Base-by-base conservation (phyloP, 352 stramenopile species). In the Pythium phragmiticola region DNA sequence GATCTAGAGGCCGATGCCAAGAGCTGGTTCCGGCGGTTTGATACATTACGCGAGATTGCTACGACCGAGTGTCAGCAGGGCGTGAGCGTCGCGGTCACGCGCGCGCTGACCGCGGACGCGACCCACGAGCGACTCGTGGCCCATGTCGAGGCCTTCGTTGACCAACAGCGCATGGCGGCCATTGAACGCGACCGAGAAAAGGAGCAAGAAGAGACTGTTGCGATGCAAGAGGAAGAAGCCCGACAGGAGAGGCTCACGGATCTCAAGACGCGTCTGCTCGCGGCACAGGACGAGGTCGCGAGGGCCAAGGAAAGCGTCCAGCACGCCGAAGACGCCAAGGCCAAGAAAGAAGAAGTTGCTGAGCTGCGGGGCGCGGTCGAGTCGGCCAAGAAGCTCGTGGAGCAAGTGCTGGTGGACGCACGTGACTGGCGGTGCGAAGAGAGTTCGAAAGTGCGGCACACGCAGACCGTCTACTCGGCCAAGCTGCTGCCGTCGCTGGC, bases 281-380 rank as follows among this genome's bases (percentile, higher is more conserved):
- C 64, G 30, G 80, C 78, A 19, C 72, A 87, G 45, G 66, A 75
- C 8, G 65, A 72, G 13, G 71, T 89, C 9, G 19, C 57, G 2
- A 66, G 56, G 7, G 68, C 73, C 0, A 72, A 87, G 45, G 66
- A 74, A 2, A 59, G 68, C 0, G 53, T 93, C 8, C 67, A 78
- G 11, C 77, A 87, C 45, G 84, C 73, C 7, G 84, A 92, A 70
- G 81, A 90, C 45, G 70, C 75, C 14, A 93, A 90, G 53, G 78
- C 75, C 23, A 93, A 93, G 60, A 93, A 93, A 62, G 84, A 93
- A 34, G 82, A 93, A 37, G 48, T 88, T 37, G 51, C 70, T 0
- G 82, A 87, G 45, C 63, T 87, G n/a, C 73, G 75, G 8, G 59
- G 66, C 42, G 70, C 67, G 3, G 34, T 77, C 9, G 78, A 88